Base-by-base conservation (phyloP, 1,139 yeast species). In the Pichia sp. region DNA sequence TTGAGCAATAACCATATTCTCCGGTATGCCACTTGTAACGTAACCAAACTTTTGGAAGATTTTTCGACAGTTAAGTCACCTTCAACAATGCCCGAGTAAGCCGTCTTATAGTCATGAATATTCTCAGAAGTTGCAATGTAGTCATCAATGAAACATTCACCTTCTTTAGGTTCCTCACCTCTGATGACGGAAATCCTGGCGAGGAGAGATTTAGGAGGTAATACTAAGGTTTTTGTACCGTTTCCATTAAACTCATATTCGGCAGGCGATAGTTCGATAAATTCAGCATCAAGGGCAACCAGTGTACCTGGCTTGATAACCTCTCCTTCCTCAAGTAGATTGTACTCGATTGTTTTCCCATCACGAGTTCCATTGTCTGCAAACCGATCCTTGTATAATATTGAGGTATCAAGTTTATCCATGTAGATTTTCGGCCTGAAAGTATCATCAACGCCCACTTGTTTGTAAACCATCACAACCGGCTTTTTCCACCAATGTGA, bases 251-350 rank as follows among this genome's bases (percentile, higher is more conserved):
- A 73, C 52, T 88, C 97, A 29, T 77, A 72, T 46, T 81, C 78
- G 49, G 88, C 97, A 6, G 84, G 85, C 38, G 77, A 75, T 26
- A 88, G 58, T 31, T 80, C 74, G 6, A 93, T 97, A 65, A 93
- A 93, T 58, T 93, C 99, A 0, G 99, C 97, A 64, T 93, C 99
- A 39, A 93, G 81, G 0, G 98, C 98, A 14, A 88, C 78, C 28
- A 87, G 58, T 1, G 85, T 67, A 0, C 96, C 96, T 0, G 79
- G 72, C 19, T 53, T 51, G 3, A 96, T 94, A 0, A 86, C 84
- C 50, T 83, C 91, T 31, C 69, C 68, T 16, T 61, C 59, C 0
- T 87, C 75, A 37, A 86, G 62, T 14, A 83, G 63, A 48, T 73
- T 69, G 55, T 82, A 85, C 45, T 84, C 87, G 37, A 71, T 67